Base-by-base conservation (phyloP, 352 stramenopile species). In the Pythium insidiosum region DNA sequence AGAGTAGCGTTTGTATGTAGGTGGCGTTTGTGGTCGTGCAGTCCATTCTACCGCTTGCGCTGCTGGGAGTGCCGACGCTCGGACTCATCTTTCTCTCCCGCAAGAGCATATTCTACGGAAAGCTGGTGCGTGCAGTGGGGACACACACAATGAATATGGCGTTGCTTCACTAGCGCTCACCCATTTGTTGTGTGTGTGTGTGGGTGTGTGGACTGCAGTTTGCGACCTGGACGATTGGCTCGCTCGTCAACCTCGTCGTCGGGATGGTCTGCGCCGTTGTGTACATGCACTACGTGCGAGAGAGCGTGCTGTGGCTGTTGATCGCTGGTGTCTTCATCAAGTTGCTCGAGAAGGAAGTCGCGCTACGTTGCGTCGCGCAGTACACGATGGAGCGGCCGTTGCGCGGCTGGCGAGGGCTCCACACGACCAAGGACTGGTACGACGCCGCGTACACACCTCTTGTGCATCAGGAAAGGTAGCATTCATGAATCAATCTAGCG, bases 341-440 rank as follows among this genome's bases (percentile, higher is more conserved):
- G 43, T 77, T 82, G 16, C 55, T 81, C 0, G 72, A 88, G 35
- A 88, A 87, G 44, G 61, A 79, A 41, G 39, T 83, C 18, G 69
- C 72, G 0, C 45, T 89, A 37, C 73, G 61, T 22, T 88, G 79
- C 51, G 78, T 93, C 13, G 81, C 75, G 6, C 75, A 89, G 53
- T 93, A 88, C 38, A 77, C 73, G 23, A 66, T 55, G 18, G 72
- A 88, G 39, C 73, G 81, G 0, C 58, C 64, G 20, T 55, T 88
- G 20, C 68, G 73, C 3, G 81, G 81, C 13, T 93, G 81, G 81
- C 62, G 74, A 35, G 81, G 78, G 0, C 61, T 93, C 1, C 78
- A 88, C 48, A 93, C 78, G 1, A 93, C 81, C 5, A 79, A 78
- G 31, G 81, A 93, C 53, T 93, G 79, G 76, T 93, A 93, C 47